Evolutionary conservation across 2,329 filamentous ascomycete species (phyloP).

Genomic region (Penicillium sp.): DNA sequence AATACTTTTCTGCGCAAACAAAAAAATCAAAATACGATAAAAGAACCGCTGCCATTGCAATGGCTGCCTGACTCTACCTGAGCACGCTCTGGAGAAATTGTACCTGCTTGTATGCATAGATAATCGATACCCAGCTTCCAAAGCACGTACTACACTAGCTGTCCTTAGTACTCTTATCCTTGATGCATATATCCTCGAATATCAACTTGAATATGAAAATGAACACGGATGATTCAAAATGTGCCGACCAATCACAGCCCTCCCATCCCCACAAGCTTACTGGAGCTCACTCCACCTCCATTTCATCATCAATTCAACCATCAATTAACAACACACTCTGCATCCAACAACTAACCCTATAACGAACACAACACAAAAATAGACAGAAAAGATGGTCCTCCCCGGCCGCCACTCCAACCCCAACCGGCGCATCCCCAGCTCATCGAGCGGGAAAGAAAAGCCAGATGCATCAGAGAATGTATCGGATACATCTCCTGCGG

Average conservation of each 20-base stretch:
- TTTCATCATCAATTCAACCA: background rate
- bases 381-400: conserved; percentile 9
- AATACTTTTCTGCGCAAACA: background rate
- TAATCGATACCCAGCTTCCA: background rate
- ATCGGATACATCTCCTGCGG: conserved; percentile 11
- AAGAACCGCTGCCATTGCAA: background rate
- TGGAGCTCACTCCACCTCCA: background rate
- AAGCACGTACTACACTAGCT: background rate
- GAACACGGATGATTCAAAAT: too few species aligned
- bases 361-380: background rate
- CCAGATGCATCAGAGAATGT: background rate
- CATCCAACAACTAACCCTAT: background rate
- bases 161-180: too few species aligned
- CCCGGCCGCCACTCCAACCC: conserved; percentile 11
- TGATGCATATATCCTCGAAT: too few species aligned
- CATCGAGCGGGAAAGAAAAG: background rate
- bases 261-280: too few species aligned
- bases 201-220: too few species aligned
- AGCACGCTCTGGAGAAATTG: background rate
- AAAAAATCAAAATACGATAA: conserved; percentile 14
- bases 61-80: background rate
- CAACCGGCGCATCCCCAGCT: conserved; percentile 6
- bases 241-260: background rate
- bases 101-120: background rate
- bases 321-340: background rate